Conservation (phyloP, 2,329 filamentous ascomycete genomes). For the Colletotrichum eremochloae region DNA sequence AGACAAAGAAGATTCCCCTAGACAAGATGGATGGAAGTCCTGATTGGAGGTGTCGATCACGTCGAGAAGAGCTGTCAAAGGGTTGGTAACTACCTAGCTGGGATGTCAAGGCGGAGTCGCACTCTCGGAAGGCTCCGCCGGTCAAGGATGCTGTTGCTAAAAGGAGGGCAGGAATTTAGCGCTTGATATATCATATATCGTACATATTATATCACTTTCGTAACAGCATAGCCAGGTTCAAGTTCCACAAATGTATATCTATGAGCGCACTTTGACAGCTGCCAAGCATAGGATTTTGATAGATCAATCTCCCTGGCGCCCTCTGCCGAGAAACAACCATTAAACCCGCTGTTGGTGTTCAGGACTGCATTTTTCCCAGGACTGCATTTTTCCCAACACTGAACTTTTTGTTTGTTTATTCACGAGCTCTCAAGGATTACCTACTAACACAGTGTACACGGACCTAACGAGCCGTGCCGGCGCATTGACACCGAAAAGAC, state of each 20-base stretch:
- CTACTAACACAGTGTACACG: not conserved
- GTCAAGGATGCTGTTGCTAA: not conserved
- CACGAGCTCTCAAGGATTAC: not conserved
- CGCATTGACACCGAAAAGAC: not conserved
- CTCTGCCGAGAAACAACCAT: not conserved
- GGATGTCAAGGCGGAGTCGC: not conserved
- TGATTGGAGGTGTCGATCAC: constrained; percentile 68
- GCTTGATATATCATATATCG: too few species aligned
- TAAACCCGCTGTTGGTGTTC: not conserved
- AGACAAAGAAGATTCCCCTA: constrained; percentile 63
- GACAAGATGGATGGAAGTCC: constrained; percentile 65
- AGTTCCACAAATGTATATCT: constrained; percentile 1
- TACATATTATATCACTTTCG: too few species aligned
- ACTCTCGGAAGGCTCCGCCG: not conserved
- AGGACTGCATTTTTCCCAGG: not conserved
- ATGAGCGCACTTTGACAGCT: not conserved
- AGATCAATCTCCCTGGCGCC: too few species aligned
- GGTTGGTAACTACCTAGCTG: constrained; percentile 40
- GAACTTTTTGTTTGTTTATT: not conserved
- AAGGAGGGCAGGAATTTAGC: too few species aligned
- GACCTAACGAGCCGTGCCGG: not conserved
- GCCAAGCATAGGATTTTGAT: too few species aligned
- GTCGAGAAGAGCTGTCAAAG: constrained; percentile 66
- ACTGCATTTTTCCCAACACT: not conserved
- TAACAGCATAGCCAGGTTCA: not conserved